Evolutionary conservation across 257 asterid species (phyloP), one percentile per base, ranked within the genome.

Genomic region (Osmanthus fragrans): DNA sequence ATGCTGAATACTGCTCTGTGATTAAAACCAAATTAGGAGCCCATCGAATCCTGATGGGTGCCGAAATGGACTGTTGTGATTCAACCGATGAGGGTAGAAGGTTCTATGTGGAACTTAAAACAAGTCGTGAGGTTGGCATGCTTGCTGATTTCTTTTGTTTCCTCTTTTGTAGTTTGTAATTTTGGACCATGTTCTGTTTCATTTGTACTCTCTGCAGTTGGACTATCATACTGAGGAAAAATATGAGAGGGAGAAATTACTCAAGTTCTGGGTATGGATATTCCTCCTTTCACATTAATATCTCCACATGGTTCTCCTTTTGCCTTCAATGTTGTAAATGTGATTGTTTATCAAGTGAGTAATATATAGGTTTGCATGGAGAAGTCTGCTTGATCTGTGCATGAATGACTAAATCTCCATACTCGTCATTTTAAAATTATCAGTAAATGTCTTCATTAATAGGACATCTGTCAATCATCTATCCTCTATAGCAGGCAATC

Each of bases 1-100:
- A 95, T 82, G 92, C 92, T 81, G 98, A 95, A 77, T 93, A 80
- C 81, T 95, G 99, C 76, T 42, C 98, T 63, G 98, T 93, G 73
- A 81, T 93, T 76, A 95, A 95, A 82, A 95, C 99, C 77, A 95
- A 95, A 87, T 84, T 95, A 85, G 98, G 99, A 37, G 99, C 99
- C 67, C 98, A 95, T 78, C 90, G 98, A 63, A 88, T 95, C 78
- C 86, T 95, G 81, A 93, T 95, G 97, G 98, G 98, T 76, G 99
- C 99, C 85, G 99, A 95, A 88, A 93, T 95, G 97, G 98, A 95
- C 88, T 93, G 99, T 73, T 95, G 98, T 76, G 99, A 95, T 87
- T 93, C 97, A 77, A 90, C 96, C 49, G 99, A 95, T 79, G 97
- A 93, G 76, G 98, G 98, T 66, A 89, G 92, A 83, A 89, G 98